Base-by-base conservation (phyloP, 2,329 filamentous ascomycete genomes). In the Rhytidhysteron rufulum region DNA sequence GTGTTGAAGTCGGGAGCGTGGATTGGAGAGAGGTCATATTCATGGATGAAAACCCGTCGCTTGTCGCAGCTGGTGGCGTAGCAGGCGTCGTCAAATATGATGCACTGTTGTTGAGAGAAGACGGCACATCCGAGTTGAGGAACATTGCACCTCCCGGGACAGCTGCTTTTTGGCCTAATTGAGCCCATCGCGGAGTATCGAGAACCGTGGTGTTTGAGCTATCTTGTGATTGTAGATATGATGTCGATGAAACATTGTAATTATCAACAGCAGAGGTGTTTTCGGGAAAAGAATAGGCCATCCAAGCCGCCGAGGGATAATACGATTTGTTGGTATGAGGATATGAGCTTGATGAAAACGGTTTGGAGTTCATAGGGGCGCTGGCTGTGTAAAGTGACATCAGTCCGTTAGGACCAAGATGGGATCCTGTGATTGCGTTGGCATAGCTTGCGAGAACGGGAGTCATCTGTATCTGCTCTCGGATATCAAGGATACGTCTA, bases 1-100 rank as follows among this genome's bases (percentile, higher is more conserved):
- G 56, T 9, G 42, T 21, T 20, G 45, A 11, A 5, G 39, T 31
- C 5, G 48, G 45, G 11, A 64, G 41, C 5, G 50, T 49, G 4
- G 51, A 31, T 15, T 57, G 55, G 11, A 64, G 40, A 10, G 61
- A 57, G 5, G 53, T 47, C 56, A 63, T 58, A 25, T 56, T 60
- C 3, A 63, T 42, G 3, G 61, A 53, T 9, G 60, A 64, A 4
- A 51, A 17, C 8, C 49, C 27, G 19, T 58, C 60, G 9, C 37
- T 43, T n/a, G 42, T 32, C 19, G 41, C 27, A 5, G 39, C 18
- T 27, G 43, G 7, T 32, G 42, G 42, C 13, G 45, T 13, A 11
- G 43, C 47, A 7, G 53, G 34, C 25, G 49, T 45, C 4, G 45
- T 22, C n/a, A 40, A 15, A 31, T 52, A 59, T 0, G 55, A n/a